Conservation (phyloP, 1,139 yeast species). For the Hemisphaericaspora xylanilytica region DNA sequence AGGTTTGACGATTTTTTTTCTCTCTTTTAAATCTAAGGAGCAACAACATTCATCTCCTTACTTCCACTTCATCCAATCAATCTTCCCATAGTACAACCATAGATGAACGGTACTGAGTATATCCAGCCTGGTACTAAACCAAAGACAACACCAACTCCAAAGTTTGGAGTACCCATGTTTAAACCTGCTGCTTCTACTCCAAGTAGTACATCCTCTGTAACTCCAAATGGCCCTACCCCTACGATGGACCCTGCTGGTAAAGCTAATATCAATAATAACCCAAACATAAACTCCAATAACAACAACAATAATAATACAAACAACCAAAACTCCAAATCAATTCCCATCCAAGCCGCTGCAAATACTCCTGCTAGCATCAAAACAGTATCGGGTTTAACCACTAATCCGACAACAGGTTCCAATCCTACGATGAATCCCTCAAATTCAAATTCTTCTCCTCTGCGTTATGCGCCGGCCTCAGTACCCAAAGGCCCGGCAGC, state of each 20-base stretch:
- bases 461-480: neutral
- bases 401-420: no score
- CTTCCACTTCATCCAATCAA: no score
- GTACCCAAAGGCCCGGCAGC: neutral
- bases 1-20: no score
- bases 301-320: neutral
- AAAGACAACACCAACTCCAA: neutral
- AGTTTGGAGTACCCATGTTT: neutral
- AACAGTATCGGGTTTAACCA: no score
- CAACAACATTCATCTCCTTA: no score
- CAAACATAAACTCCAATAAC: neutral
- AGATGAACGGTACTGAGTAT: constrained; percentile 5
- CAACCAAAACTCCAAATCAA: neutral
- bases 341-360: neutral
- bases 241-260: neutral
- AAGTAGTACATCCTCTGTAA: neutral
- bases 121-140: constrained; percentile 1
- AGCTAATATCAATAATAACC: neutral
- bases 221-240: neutral
- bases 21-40: no score
- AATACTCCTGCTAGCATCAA: no score
- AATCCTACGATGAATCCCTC: no score
- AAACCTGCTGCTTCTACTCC: neutral
- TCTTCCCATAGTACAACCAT: neutral
- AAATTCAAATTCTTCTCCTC: neutral